Base-by-base conservation (phyloP, 495 filamentous ascomycete genomes). In the Astrothelium subdiscretum region DNA sequence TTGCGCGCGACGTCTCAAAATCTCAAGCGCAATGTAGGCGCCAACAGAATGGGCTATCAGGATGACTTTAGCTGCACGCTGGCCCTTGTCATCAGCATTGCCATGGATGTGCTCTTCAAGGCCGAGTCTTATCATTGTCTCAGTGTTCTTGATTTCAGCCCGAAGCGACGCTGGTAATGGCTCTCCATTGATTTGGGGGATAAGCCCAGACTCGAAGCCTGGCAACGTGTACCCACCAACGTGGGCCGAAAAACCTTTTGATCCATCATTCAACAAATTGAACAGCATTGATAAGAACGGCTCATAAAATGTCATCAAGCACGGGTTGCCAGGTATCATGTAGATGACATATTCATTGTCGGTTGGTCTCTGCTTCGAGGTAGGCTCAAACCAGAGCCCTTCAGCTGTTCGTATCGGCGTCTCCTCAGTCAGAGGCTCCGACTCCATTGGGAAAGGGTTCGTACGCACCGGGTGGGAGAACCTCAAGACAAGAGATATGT, bases 301-400 rank as follows among this genome's bases (percentile, higher is more conserved):
- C 35, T 78, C 71, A 73, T 97, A 97, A 77, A 91, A 97, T 35
- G 74, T 75, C 52, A 96, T 84, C 32, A 96, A 74, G 0, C 92
- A 92, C 11, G 92, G 92, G 64, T 96, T 96, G 15, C 92, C 92
- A 29, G 91, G 79, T 42, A 96, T 83, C 71, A 95, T 89, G 75
- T 80, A 85, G 40, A 86, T 75, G 58, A 75, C 15, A 15, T 38
- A 38, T 15, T 38, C 6, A 38, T 6, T 38, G 15, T 15, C 35
- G 15, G 5, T 15, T 6, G 5, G 35, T 38, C 35, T 15, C 15
- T 38, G 6, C 35, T 38, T 38, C 15, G 15, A 38, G 5, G 5
- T 6, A 38, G 35, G 35, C 35, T 38, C 35, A 38, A 38, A 38
- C 35, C 35, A 38, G 35, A 38, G 5, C 15, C 35, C 35, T 38